A percentile compares a stretch with the other conserved stretches of the same genome.
Evolutionary conservation across 164 flowering plant species (phyloP).

Genomic region (Litsea cubeba): DNA sequence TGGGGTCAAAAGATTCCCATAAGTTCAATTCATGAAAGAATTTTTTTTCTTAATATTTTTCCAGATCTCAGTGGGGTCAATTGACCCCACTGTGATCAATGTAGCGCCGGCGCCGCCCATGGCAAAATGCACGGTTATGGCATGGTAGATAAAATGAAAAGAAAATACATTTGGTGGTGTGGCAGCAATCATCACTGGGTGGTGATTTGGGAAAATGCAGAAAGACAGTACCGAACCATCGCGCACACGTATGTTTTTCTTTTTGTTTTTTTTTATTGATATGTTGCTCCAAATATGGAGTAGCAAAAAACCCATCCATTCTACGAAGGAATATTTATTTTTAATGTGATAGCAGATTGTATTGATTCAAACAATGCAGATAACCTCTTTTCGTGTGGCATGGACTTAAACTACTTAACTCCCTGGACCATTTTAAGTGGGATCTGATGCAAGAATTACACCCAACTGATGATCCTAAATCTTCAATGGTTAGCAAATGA

Average conservation of each 20-base stretch:
- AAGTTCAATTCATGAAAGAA: too few species aligned
- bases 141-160: not conserved
- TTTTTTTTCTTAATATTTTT: too few species aligned
- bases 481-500: not conserved
- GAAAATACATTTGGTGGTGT: not conserved
- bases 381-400: not conserved
- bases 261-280: too few species aligned
- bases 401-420: too few species aligned
- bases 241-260: not conserved
- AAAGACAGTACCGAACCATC: too few species aligned
- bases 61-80: too few species aligned
- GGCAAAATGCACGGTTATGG: not conserved
- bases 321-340: not conserved
- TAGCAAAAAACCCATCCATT: not conserved
- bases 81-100: too few species aligned
- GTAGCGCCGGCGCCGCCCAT: too few species aligned
- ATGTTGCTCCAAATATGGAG: not conserved
- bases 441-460: not conserved
- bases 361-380: not conserved
- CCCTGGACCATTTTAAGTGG: not conserved
- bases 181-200: not conserved
- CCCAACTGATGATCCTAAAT: not conserved
- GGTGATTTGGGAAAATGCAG: not conserved
- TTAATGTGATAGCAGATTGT: not conserved
- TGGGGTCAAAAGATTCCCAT: too few species aligned